Evolutionary conservation across 805 yeast species (phyloP), one percentile per base, ranked within the genome.

Genomic region (Komagataella populi): DNA sequence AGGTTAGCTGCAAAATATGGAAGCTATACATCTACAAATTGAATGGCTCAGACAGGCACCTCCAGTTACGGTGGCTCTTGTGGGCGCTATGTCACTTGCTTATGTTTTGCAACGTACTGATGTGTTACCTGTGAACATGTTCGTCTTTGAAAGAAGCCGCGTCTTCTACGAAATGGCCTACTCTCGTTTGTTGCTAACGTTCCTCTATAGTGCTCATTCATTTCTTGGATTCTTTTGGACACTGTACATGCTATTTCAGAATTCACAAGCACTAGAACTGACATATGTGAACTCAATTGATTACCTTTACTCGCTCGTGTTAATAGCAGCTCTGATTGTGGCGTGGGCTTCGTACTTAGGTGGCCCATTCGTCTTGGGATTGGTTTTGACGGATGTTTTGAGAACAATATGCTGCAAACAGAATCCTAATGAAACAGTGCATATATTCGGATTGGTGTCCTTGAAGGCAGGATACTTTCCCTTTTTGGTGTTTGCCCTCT

Each of bases 381-480:
- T 67, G 2, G 59, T 67, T 17, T 61, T 80, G 23, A 61, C 61
- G 45, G 66, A 64, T 24, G 58, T 64, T 6, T 54, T 78, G 46
- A 57, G 70, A 6, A 78, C 73, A 55, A 61, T 78, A 24, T 70
- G 78, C 72, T 68, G 80, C 3, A 65, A 78, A 24, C 68, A 71
- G 17, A 67, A 70, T 52, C 76, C 78, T 3, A 67, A 68, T 43
- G 63, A 65, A 14, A 63, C 65, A 43, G 56, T 77, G 17, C 57
- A 68, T 4, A 54, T 76, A 30, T 56, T 76, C 53, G 73, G 78
- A 6, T 48, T 78, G 4, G 55, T 70, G 48, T 63, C 57, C n/a
- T 60, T 77, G 45, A 60, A 64, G 22, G 71, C 77, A 2, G 67
- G 71, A 24, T 74, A 76, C 55, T 53, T 71, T 20, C 79, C 80